Evolutionary conservation across 225 moss, liverwort and hornwort genomes (phyloP).

Genomic region (Straminergon stramineum): DNA sequence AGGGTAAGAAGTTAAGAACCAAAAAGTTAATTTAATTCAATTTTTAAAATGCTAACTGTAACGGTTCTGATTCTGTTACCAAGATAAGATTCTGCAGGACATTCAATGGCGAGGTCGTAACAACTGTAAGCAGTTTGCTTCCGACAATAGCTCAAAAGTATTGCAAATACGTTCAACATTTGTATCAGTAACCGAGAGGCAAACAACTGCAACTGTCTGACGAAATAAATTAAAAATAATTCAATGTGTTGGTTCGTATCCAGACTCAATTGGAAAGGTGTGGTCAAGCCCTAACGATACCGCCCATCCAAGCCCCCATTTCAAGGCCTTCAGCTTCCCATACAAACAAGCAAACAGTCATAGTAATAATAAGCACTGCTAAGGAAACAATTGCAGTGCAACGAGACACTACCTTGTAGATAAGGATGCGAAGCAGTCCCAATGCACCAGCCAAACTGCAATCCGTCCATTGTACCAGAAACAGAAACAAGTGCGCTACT

Average conservation of each 20-base stretch:
- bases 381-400: background rate
- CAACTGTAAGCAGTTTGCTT: background rate
- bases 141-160: background rate
- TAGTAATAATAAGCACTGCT: background rate
- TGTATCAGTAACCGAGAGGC: background rate
- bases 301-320: background rate
- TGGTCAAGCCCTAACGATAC: background rate
- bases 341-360: background rate
- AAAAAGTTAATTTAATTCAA: background rate
- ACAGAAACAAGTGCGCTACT: conserved; percentile 85
- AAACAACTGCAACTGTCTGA: background rate
- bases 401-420: conserved; percentile 73
- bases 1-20: background rate
- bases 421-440: conserved; percentile 88
- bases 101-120: background rate
- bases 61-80: background rate
- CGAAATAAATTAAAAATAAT: background rate
- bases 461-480: conserved; percentile 96
- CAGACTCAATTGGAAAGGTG: background rate
- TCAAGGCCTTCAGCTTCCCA: background rate
- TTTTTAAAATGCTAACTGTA: background rate
- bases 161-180: background rate
- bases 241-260: background rate
- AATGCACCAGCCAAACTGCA: conserved; percentile 97
- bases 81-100: background rate